Conservation (phyloP, 306 rosid species). For the Sicyos baderoa region DNA sequence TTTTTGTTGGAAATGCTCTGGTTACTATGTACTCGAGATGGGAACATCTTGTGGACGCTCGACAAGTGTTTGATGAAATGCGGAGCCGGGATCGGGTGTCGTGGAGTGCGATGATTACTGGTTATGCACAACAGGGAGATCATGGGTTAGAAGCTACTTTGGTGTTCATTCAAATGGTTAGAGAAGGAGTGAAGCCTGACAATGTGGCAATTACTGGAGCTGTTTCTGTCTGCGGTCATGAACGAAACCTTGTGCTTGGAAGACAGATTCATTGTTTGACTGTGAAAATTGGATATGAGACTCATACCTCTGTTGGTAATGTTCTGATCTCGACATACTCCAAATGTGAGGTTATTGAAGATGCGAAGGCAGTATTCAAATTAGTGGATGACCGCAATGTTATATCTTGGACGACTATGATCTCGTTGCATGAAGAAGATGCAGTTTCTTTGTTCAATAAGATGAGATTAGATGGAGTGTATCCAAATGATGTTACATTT, state of each 20-base stretch:
- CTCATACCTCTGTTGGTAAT: conserved; percentile 51
- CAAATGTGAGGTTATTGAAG: conserved; percentile 47
- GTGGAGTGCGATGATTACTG: conserved; percentile 73
- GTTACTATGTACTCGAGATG: conserved; percentile 63
- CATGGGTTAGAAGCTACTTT: conserved; percentile 49
- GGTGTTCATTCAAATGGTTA: conserved; percentile 51
- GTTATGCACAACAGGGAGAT: conserved; percentile 63
- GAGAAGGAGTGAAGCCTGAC: conserved; percentile 52
- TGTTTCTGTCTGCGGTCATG: conserved; percentile 72
- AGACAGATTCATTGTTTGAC: conserved; percentile 59
- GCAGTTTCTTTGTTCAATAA: conserved; percentile 47
- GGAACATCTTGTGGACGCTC: conserved; percentile 43
- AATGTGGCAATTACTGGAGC: conserved; percentile 67
- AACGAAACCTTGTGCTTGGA: conserved; percentile 46
- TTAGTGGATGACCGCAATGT: conserved; percentile 51
- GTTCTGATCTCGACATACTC: conserved; percentile 72
- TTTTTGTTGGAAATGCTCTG: conserved; percentile 70
- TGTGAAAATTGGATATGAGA: conserved; percentile 50
- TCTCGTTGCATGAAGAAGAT: conserved; percentile 54
- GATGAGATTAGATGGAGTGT: conserved; percentile 58
- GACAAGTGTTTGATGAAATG: conserved; percentile 66
- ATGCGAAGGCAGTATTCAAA: conserved; percentile 50
- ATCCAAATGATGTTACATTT: conserved; percentile 74
- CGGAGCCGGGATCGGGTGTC: conserved; percentile 48
- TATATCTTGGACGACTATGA: conserved; percentile 77